These are phyloP conservation scores for Sarocladium oryzae DNA, from an alignment of 2,329 filamentous ascomycete genomes.

Conservation along the genomic window DNA sequence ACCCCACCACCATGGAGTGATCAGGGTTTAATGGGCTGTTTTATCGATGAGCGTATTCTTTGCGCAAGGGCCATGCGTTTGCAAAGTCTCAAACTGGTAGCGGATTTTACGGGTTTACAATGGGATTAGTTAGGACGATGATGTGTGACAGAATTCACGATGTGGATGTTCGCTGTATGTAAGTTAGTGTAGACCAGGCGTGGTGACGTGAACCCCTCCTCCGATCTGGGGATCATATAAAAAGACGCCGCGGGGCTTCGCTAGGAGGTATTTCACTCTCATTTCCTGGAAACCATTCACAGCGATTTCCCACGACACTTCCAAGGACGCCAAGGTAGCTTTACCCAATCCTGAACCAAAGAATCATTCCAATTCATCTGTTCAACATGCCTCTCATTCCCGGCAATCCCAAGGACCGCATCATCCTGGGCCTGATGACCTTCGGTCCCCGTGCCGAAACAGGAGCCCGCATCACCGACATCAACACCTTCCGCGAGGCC, in stretches of 20 bases:
- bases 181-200: not conserved
- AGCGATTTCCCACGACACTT: too few relatives aligned
- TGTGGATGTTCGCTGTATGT: not conserved
- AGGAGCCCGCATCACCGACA: conserved; percentile 65
- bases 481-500: conserved; percentile 60
- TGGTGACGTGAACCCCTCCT: not conserved
- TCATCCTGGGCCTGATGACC: conserved; percentile 84
- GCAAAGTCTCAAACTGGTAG: too few relatives aligned
- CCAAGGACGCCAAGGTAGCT: too few relatives aligned
- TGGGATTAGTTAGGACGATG: not conserved
- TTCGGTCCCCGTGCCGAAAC: conserved; percentile 58
- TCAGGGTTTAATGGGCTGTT: too few relatives aligned
- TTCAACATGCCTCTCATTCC: conserved; percentile 40
- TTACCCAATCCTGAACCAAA: not conserved
- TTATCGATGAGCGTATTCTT: too few relatives aligned
- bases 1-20: too few relatives aligned
- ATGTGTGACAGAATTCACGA: not conserved
- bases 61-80: too few relatives aligned
- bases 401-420: conserved; percentile 48
- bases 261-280: not conserved
- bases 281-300: not conserved
- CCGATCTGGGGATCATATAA: not conserved
- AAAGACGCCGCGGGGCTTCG: not conserved
- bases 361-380: not conserved
- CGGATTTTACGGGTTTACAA: not conserved